Evolutionary conservation across 192 early-diverging fungal species (phyloP).

Genomic region (Entomortierella beljakovae): DNA sequence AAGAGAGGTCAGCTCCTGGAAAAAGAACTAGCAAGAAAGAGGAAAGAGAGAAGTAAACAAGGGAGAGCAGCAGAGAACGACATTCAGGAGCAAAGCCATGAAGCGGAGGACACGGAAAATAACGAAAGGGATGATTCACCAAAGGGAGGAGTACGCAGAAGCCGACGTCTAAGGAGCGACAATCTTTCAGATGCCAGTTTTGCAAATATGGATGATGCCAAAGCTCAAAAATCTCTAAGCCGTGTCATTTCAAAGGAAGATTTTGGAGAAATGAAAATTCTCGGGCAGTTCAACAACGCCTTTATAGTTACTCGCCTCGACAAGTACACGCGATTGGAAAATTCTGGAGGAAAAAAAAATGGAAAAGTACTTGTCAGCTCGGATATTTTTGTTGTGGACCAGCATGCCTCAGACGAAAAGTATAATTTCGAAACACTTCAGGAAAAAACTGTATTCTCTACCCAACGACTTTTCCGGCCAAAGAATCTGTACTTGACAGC

Average conservation of each 20-base stretch:
- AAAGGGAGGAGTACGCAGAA: slow-evolving; percentile 4
- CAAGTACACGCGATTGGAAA: slow-evolving; percentile 24
- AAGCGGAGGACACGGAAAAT: slow-evolving; percentile 2
- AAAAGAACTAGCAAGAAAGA: not conserved
- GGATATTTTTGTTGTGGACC: slow-evolving; percentile 96
- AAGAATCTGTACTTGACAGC: slow-evolving; percentile 75
- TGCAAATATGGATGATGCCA: slow-evolving; percentile 58
- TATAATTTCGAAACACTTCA: slow-evolving; percentile 93
- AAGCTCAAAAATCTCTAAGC: slow-evolving; percentile 57
- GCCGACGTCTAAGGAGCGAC: slow-evolving; percentile 4
- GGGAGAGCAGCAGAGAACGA: not conserved
- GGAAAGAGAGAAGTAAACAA: not conserved
- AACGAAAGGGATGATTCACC: slow-evolving; percentile 23
- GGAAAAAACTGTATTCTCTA: slow-evolving; percentile 67
- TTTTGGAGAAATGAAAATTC: slow-evolving; percentile 84
- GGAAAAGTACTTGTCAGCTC: slow-evolving; percentile 30
- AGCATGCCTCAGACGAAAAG: slow-evolving; percentile 98
- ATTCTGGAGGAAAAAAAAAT: not conserved
- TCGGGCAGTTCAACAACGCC: slow-evolving; percentile 98
- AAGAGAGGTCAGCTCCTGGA: slow-evolving; percentile 15
- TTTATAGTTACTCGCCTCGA: slow-evolving; percentile 88
- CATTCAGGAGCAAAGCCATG: not conserved
- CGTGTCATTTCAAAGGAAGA: slow-evolving; percentile 79
- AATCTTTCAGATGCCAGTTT: slow-evolving; percentile 53
- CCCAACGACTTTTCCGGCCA: slow-evolving; percentile 79